Conservation (phyloP, 306 rosid genomes). For the Alnus glutinosa region DNA sequence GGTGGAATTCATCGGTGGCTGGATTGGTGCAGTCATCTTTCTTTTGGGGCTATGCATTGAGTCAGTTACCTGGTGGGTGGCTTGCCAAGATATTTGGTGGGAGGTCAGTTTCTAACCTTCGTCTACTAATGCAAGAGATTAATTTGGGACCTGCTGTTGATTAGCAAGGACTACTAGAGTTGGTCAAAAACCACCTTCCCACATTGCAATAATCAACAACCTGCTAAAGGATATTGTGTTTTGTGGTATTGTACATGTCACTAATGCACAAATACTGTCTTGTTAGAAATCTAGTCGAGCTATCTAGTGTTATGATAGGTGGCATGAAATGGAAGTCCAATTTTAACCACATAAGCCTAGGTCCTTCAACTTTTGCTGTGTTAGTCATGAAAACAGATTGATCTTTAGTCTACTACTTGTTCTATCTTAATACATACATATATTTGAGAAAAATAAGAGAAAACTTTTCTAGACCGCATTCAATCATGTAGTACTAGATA, state of each 20-base stretch:
- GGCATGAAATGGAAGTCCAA: constrained; percentile 2
- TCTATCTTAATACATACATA: not conserved
- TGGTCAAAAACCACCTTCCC: not conserved
- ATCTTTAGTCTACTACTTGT: not conserved
- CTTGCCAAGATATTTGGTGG: constrained; percentile 94
- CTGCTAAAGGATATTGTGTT: not conserved
- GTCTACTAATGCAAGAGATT: not conserved
- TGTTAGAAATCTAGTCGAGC: not conserved
- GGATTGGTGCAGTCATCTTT: constrained; percentile 98
- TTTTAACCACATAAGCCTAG: not conserved
- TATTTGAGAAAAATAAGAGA: too few species aligned
- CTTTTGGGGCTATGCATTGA: constrained; percentile 98
- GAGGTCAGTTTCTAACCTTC: constrained; percentile 54
- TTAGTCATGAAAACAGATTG: not conserved
- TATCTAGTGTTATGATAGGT: not conserved
- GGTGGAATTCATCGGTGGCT: constrained; percentile 88
- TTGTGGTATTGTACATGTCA: not conserved
- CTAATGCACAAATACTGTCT: not conserved
- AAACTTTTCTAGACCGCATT: not conserved
- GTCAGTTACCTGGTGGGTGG: constrained; percentile 99
- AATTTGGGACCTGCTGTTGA: not conserved
- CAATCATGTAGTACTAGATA: not conserved
- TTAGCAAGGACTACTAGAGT: not conserved
- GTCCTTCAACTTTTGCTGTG: not conserved
- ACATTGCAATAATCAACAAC: not conserved